A percentile compares a stretch with the other conserved stretches of the same genome.
Evolutionary conservation across 441 rosid genomes (phyloP).

Genomic region (Gossypium laxum): DNA sequence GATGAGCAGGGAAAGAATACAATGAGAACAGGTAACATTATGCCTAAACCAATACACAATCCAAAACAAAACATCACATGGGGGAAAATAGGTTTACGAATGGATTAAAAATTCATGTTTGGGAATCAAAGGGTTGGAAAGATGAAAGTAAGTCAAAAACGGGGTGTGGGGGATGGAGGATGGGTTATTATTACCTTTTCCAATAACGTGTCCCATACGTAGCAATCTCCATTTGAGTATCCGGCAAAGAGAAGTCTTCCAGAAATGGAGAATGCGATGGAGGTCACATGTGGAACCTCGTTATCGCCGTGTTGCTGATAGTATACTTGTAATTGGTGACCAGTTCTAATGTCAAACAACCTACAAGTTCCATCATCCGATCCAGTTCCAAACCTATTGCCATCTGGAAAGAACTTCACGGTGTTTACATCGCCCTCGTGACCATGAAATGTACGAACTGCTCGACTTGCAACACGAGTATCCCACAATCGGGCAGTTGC

Average conservation of each 20-base stretch:
- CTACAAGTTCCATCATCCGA: conserved; percentile 93
- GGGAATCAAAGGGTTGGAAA: not conserved
- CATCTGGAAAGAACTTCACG: conserved; percentile 94
- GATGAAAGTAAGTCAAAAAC: not conserved
- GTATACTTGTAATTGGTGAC: conserved; percentile 83
- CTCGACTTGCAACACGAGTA: conserved; percentile 92
- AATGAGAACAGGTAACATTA: not conserved
- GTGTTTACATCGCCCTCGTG: conserved; percentile 87
- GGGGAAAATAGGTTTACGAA: not conserved
- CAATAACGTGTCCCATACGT: conserved; percentile 86
- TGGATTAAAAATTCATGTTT: not conserved
- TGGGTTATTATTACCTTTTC: conserved; percentile 50
- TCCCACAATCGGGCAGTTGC: conserved; percentile 88
- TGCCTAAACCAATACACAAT: not conserved
- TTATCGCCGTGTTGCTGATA: conserved; percentile 40
- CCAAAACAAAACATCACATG: not conserved
- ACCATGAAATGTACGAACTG: conserved; percentile 77
- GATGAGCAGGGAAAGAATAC: not conserved
- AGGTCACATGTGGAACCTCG: conserved; percentile 56
- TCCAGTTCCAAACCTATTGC: conserved; percentile 91
- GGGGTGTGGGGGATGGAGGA: not conserved
- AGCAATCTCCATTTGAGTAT: conserved; percentile 66
- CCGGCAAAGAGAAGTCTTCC: conserved; percentile 92
- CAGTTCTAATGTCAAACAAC: conserved; percentile 85
- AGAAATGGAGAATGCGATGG: conserved; percentile 78